Evolutionary conservation across 768 basidiomycete genomes (phyloP).

Genomic region (Gautieria morchelliformis): DNA sequence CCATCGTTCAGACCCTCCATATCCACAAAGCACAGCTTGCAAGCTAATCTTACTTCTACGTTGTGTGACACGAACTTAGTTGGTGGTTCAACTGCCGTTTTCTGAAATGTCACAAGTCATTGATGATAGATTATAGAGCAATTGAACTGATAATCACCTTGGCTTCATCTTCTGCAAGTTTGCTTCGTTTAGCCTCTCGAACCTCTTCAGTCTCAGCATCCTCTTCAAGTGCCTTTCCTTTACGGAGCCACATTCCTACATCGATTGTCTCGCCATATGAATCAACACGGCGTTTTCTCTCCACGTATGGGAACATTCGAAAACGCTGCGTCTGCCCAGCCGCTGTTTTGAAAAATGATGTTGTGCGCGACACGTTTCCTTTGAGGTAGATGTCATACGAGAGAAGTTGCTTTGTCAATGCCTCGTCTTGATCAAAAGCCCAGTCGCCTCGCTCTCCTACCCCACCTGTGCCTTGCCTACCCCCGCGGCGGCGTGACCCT

Average conservation of each 20-base stretch:
- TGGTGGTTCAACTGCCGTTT: constrained; percentile 73
- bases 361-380: constrained; percentile 84
- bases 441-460: constrained; percentile 48
- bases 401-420: constrained; percentile 58
- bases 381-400: constrained; percentile 97
- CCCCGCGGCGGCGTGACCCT: constrained; percentile 16
- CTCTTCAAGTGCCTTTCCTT: constrained; percentile 85
- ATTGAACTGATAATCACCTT: constrained; percentile 39
- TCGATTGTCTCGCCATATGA: constrained; percentile 94
- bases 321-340: constrained; percentile 69
- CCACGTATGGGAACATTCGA: constrained; percentile 96
- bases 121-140: not conserved
- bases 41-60: constrained; percentile 72
- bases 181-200: constrained; percentile 58
- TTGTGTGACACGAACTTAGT: constrained; percentile 80
- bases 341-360: constrained; percentile 77
- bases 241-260: constrained; percentile 90
- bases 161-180: constrained; percentile 69
- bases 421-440: constrained; percentile 69
- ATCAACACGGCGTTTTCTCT: constrained; percentile 86
- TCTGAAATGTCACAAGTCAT: constrained; percentile 30
- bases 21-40: constrained; percentile 84
- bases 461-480: constrained; percentile 36
- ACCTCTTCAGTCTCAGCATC: constrained; percentile 76
- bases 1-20: constrained; percentile 97